These are phyloP conservation scores for Hydnum rufescens DNA, from an alignment of 768 basidiomycete species.

Conservation along the genomic window DNA sequence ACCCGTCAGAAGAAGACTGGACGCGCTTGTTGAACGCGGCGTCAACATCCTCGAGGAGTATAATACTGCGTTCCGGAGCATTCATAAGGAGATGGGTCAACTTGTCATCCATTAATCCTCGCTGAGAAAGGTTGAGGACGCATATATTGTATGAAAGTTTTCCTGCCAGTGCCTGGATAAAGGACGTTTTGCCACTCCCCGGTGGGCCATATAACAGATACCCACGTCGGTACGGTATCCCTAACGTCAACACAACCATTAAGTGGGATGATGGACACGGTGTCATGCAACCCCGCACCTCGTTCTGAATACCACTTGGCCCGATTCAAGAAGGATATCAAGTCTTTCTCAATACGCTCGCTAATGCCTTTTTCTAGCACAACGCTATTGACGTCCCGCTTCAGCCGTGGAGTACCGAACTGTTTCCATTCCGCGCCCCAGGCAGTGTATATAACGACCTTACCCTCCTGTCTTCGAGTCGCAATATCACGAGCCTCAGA, in stretches of 20 bases:
- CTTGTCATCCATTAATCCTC: slow-evolving; percentile 93
- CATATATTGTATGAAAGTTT: slow-evolving; percentile 89
- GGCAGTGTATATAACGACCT: slow-evolving; percentile 87
- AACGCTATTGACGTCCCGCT: slow-evolving; percentile 74
- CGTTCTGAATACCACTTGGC: slow-evolving; percentile 92
- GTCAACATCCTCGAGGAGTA: slow-evolving; percentile 95
- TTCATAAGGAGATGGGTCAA: slow-evolving; percentile 83
- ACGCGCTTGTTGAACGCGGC: slow-evolving; percentile 90
- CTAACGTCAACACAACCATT: slow-evolving; percentile 22
- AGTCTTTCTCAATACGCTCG: slow-evolving; percentile 65
- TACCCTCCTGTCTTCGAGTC: slow-evolving; percentile 71
- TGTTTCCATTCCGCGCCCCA: slow-evolving; percentile 96
- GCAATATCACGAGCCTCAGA: slow-evolving; percentile 81
- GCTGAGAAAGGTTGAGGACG: slow-evolving; percentile 83
- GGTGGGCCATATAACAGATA: slow-evolving; percentile 92
- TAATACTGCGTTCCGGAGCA: slow-evolving; percentile 77
- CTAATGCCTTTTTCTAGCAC: slow-evolving; percentile 66
- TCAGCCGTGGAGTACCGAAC: slow-evolving; percentile 78
- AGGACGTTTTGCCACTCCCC: slow-evolving; percentile 95
- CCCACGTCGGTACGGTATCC: slow-evolving; percentile 91
- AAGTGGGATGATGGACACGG: neutral
- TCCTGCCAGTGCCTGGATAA: slow-evolving; percentile 92
- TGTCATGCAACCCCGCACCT: slow-evolving; percentile 27
- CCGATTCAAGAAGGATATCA: slow-evolving; percentile 61
- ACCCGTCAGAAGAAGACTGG: slow-evolving; percentile 87